Percentiles rank a stretch among this genome's conserved stretches.
phyloP scores from a whole-genome alignment of 257 asterid genomes.

The Cruciata laevipes region DNA sequence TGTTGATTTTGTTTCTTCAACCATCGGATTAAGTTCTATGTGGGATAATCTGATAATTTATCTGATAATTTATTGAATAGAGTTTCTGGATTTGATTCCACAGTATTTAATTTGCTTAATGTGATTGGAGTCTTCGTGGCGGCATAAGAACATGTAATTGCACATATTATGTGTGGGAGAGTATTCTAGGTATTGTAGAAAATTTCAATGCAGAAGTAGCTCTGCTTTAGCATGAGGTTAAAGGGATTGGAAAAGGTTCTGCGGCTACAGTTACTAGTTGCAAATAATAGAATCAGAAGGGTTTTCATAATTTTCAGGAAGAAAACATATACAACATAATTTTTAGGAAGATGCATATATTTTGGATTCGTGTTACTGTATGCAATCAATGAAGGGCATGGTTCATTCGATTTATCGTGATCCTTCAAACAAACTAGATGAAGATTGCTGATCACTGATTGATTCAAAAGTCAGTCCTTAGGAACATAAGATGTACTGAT shows the following conservation, averaged over 20 bases:
- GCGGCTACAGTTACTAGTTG: not conserved
- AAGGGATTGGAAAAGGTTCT: not conserved
- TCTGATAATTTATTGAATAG: not conserved
- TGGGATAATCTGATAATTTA: not conserved
- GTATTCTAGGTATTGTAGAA: no score
- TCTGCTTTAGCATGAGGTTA: no score
- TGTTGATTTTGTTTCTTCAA: not conserved
- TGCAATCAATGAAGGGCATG: constrained; percentile 94
- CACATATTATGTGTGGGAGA: not conserved
- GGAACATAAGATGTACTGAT: not conserved
- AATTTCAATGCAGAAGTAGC: no score
- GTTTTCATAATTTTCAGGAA: not conserved
- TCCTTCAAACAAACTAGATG: constrained; percentile 18
- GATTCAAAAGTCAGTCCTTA: constrained; percentile 1
- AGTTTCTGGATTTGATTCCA: not conserved
- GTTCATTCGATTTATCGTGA: constrained; percentile 93
- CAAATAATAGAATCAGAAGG: not conserved
- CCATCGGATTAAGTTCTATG: not conserved
- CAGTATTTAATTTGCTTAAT: not conserved
- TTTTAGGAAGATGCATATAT: no score
- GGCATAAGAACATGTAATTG: not conserved
- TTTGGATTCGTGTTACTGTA: constrained; percentile 25
- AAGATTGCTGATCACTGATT: constrained; percentile 10
- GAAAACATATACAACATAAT: no score
- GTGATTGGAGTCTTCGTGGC: not conserved